A percentile compares a stretch with the other conserved stretches of the same genome.
Conservation (phyloP, 176 grass and related monocot species). For the Eleusine indica region DNA sequence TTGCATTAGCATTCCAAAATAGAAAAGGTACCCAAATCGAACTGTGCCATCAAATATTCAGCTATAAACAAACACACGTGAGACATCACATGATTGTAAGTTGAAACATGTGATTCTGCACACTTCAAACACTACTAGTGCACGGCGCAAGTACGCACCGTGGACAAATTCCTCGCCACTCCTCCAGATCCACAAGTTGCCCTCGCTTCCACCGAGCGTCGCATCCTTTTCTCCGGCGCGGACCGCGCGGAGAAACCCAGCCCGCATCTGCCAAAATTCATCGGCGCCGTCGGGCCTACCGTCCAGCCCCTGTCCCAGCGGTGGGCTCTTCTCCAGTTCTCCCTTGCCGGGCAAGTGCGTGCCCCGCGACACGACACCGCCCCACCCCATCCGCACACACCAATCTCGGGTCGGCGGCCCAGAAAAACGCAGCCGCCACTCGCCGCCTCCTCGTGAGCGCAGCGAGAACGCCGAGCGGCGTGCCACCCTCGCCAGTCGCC, state of each 20-base stretch:
- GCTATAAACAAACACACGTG: not conserved
- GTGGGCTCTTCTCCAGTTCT: not conserved
- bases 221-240: constrained; percentile 17
- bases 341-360: not conserved
- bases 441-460: too few species aligned
- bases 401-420: constrained; percentile 42
- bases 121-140: too few species aligned
- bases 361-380: not conserved
- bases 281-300: not conserved
- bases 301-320: not conserved
- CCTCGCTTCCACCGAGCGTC: constrained; percentile 14
- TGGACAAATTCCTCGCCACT: not conserved
- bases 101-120: constrained; percentile 6
- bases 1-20: not conserved
- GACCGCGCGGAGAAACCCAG: not conserved
- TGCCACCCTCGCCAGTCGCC: not conserved
- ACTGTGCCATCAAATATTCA: not conserved
- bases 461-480: not conserved
- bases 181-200: not conserved
- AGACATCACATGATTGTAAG: not conserved
- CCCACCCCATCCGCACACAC: constrained; percentile 42
- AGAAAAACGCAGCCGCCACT: constrained; percentile 25
- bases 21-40: not conserved
- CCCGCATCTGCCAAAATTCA: not conserved
- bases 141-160: not conserved